These are phyloP conservation scores for Xylaria sp. DNA, from an alignment of 2,329 filamentous ascomycete species.

Conservation along the genomic window DNA sequence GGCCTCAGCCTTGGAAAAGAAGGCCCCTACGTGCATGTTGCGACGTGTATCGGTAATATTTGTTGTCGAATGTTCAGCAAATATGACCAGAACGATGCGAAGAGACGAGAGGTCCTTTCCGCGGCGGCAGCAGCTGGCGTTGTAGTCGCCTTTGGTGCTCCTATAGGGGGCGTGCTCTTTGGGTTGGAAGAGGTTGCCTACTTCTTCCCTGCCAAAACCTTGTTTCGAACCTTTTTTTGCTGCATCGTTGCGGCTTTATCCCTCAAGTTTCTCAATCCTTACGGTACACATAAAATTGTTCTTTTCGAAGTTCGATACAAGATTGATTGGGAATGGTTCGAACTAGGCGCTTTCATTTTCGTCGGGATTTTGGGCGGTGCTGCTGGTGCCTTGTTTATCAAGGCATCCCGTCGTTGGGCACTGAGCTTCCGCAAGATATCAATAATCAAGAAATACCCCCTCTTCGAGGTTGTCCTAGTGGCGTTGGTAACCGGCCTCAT, in stretches of 20 bases:
- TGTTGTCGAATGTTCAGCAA: constrained; percentile 92
- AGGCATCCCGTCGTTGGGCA: constrained; percentile 91
- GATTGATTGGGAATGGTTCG: constrained; percentile 93
- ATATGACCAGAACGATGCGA: constrained; percentile 93
- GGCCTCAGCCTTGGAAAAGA: constrained; percentile 95
- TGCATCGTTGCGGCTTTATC: constrained; percentile 93
- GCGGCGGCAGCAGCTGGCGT: constrained; percentile 92
- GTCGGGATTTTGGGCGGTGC: constrained; percentile 87
- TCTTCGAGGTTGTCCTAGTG: constrained; percentile 89
- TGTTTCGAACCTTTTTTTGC: constrained; percentile 98
- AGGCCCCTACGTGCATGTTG: constrained; percentile 96
- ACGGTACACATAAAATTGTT: constrained; percentile 95
- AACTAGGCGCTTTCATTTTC: constrained; percentile 85
- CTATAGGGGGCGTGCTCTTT: constrained; percentile 87
- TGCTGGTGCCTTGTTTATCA: constrained; percentile 92
- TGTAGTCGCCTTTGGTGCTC: constrained; percentile 92
- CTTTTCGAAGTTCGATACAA: constrained; percentile 93
- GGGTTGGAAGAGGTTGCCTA: constrained; percentile 95
- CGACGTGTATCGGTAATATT: constrained; percentile 94
- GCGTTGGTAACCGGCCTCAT: constrained; percentile 84
- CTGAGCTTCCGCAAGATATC: constrained; percentile 84
- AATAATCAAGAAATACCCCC: constrained; percentile 81
- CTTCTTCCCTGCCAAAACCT: constrained; percentile 96
- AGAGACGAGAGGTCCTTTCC: constrained; percentile 91
- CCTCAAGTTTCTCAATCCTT: constrained; percentile 94